Evolutionary conservation across 1,139 yeast genomes (phyloP).

Genomic region (Nematodospora anomalae): DNA sequence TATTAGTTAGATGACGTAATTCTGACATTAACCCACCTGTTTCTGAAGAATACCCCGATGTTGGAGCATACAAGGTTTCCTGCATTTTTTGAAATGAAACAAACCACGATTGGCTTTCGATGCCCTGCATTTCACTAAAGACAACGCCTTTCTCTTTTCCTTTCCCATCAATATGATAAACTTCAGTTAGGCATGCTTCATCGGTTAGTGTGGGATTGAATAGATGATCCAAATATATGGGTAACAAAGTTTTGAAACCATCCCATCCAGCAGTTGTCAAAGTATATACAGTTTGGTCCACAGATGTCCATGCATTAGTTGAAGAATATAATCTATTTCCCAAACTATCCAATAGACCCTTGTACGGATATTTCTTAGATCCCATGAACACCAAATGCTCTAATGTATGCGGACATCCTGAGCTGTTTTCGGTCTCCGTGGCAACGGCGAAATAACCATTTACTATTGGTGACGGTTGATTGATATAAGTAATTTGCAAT

Average conservation of each 20-base stretch:
- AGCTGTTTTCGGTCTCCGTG: constrained; percentile 81
- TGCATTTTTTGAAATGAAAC: constrained; percentile 64
- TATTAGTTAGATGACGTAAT: constrained; percentile 69
- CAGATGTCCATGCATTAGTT: constrained; percentile 97
- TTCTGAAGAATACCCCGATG: constrained; percentile 75
- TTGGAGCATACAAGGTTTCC: constrained; percentile 54
- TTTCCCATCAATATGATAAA: constrained; percentile 87
- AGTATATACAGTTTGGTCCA: constrained; percentile 94
- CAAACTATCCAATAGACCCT: constrained; percentile 83
- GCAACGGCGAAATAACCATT: constrained; percentile 94
- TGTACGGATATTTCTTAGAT: constrained; percentile 82
- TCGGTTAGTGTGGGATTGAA: constrained; percentile 84
- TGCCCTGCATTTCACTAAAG: constrained; percentile 96
- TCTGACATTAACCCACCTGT: constrained; percentile 90
- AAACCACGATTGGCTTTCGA: constrained; percentile 79
- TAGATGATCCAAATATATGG: constrained; percentile 87
- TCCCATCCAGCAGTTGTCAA: constrained; percentile 95
- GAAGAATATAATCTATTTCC: constrained; percentile 84
- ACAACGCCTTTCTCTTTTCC: constrained; percentile 97
- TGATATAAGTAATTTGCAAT: constrained; percentile 71
- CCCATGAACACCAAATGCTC: constrained; percentile 97
- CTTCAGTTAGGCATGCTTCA: constrained; percentile 91
- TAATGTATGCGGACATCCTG: constrained; percentile 94
- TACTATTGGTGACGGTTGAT: constrained; percentile 85
- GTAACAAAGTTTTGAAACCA: constrained; percentile 80